Evolutionary conservation across 768 basidiomycete species (phyloP), one percentile per base, ranked within the genome.

Genomic region (Termitomyces eurrhizus): DNA sequence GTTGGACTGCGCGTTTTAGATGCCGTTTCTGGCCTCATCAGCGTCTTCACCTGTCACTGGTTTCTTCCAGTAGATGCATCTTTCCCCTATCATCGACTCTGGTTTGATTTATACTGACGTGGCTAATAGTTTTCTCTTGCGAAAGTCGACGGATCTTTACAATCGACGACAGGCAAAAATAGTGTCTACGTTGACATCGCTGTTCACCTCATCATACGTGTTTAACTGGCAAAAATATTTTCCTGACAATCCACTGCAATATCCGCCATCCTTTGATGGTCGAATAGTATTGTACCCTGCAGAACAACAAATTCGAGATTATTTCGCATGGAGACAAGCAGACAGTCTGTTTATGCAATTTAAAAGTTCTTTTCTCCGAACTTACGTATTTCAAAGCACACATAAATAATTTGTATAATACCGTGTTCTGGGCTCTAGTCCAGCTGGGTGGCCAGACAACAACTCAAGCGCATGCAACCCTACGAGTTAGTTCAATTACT

Each of bases 401-500:
- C 70, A 90, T 98, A 70, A 99, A 99, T 70, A 99, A 99, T 70
- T 76, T 99, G 26, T 95, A 98, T 76, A 99, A 99, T 69, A 98
- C 97, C 0, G 79, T 77, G 0, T 99, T 98, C 69, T 98, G 96
- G 97, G 91, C 94, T 0, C 82, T 99, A 37, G 86, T 98, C 0
- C 88, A 88, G 48, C 81, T 91, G 66, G 90, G 88, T n/a, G 89
- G 88, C 0, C 78, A 90, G 70, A 86, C 85, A 1, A 86, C 88
- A 1, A 79, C 86, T 3, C 83, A 95, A 60, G 96, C 96, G 1
- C 92, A 98, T 69, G 83, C 85, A 33, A 84, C 84, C 0, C 79
- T 99, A 7, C 82, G 82, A 66, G 95, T 95, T 59, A 48, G 80
- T 50, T 24, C 18, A 18, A 11, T 8, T 33, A 46, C 44, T 16